Percentiles rank a stretch among this genome's conserved stretches.
Conservation (phyloP, 164 flowering plant genomes). For the Sextonia rubra region DNA sequence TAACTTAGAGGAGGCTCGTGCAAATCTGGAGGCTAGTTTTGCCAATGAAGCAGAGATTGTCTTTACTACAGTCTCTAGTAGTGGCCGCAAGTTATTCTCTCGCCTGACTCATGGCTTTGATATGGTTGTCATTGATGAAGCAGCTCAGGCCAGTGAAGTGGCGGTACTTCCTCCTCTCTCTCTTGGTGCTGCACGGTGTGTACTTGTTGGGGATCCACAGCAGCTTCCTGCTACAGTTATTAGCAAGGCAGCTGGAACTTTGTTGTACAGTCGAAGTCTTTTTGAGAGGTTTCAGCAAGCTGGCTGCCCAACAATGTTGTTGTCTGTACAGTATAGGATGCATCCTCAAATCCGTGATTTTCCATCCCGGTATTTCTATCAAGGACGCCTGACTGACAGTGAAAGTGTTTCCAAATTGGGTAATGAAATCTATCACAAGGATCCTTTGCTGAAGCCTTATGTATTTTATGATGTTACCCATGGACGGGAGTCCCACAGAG, state of each 20-base stretch:
- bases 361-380: conserved; percentile 91
- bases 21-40: conserved; percentile 93
- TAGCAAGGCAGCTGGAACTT: conserved; percentile 93
- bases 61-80: conserved; percentile 93
- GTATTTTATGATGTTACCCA: conserved; percentile 76
- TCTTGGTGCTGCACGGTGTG: conserved; percentile 94
- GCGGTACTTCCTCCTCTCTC: conserved; percentile 88
- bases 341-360: conserved; percentile 96
- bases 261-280: conserved; percentile 88
- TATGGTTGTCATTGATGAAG: conserved; percentile 98
- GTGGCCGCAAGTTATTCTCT: conserved; percentile 90
- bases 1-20: conserved; percentile 87
- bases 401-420: conserved; percentile 69
- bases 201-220: conserved; percentile 99
- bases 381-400: conserved; percentile 92
- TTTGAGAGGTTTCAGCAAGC: conserved; percentile 96
- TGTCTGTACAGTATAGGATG: conserved; percentile 95
- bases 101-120: conserved; percentile 95
- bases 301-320: conserved; percentile 90
- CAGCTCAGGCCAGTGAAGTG: conserved; percentile 98
- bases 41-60: conserved; percentile 98
- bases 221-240: conserved; percentile 99
- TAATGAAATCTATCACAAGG: conserved; percentile 79
- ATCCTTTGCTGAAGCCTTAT: conserved; percentile 73
- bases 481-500: conserved; percentile 92